phyloP scores from a whole-genome alignment of 1,139 yeast species.

The Hansenula sp. region DNA sequence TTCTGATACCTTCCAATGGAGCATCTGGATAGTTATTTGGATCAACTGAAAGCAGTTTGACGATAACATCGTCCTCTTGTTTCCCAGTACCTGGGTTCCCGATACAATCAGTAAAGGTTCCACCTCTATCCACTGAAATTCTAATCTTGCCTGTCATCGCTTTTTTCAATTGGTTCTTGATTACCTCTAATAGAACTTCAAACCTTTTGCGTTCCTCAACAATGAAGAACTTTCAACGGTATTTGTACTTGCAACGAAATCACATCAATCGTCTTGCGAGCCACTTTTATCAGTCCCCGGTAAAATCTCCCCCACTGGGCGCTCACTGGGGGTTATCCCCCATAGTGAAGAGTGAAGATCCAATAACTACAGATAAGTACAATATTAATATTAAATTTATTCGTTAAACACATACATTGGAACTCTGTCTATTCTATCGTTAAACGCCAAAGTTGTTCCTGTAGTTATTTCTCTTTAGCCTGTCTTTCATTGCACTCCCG shows the following conservation, averaged over 20 bases:
- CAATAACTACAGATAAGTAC: too few relatives aligned
- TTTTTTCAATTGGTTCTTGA: not conserved
- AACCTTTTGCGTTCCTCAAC: not conserved
- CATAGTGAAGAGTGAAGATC: not conserved
- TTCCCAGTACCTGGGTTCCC: constrained; percentile 30
- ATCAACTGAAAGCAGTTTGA: constrained; percentile 79
- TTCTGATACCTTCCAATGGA: constrained; percentile 84
- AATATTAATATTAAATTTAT: too few relatives aligned
- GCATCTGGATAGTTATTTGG: constrained; percentile 86
- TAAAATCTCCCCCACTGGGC: too few relatives aligned
- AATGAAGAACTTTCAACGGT: not conserved
- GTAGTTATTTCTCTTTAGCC: constrained; percentile 21
- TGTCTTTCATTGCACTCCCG: constrained; percentile 16
- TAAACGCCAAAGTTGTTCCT: constrained; percentile 16
- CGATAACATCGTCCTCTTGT: constrained; percentile 44
- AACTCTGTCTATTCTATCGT: not conserved
- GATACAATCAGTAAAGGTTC: constrained; percentile 83
- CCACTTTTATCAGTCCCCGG: not conserved
- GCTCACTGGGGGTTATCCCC: not conserved
- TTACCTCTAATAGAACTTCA: not conserved
- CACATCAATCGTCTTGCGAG: too few relatives aligned
- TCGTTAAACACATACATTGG: not conserved
- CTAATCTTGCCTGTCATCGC: constrained; percentile 18
- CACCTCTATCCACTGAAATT: constrained; percentile 59
- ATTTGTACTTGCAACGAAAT: too few relatives aligned